These are phyloP conservation scores for Pichia sp. DNA, from an alignment of 1,139 yeast genomes.

Conservation along the genomic window DNA sequence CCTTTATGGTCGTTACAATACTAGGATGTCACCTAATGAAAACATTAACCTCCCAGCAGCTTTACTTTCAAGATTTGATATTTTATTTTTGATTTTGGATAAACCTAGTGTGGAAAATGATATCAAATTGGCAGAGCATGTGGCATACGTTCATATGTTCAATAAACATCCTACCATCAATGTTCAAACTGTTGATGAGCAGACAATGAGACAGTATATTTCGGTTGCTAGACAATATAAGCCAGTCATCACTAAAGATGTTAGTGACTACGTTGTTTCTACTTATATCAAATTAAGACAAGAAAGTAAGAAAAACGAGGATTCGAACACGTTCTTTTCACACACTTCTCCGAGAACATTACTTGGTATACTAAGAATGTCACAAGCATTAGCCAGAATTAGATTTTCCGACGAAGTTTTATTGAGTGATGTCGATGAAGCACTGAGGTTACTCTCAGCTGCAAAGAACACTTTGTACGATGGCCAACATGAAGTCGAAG, in stretches of 20 bases:
- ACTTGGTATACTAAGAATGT: constrained; percentile 82
- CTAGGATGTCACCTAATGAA: constrained; percentile 85
- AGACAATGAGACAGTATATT: constrained; percentile 81
- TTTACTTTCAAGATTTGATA: constrained; percentile 87
- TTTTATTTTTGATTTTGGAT: constrained; percentile 81
- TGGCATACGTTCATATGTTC: constrained; percentile 93
- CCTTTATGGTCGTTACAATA: constrained; percentile 89
- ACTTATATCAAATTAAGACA: constrained; percentile 90
- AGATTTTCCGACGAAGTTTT: constrained; percentile 72
- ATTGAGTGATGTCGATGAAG: constrained; percentile 89
- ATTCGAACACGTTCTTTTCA: constrained; percentile 72
- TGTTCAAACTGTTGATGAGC: constrained; percentile 71
- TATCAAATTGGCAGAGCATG: constrained; percentile 86
- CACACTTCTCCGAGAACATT: constrained; percentile 96
- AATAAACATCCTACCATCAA: constrained; percentile 73
- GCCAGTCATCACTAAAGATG: constrained; percentile 82
- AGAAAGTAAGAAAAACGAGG: constrained; percentile 77
- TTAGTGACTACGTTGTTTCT: constrained; percentile 83
- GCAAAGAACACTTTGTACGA: constrained; percentile 75
- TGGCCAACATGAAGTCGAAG: constrained; percentile 45
- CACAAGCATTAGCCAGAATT: constrained; percentile 91
- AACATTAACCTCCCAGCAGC: constrained; percentile 98
- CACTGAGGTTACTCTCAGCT: constrained; percentile 78
- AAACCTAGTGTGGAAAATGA: constrained; percentile 77
- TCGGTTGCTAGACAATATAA: constrained; percentile 80